phyloP scores from a whole-genome alignment of 1,284 basidiomycete species.

The Pyrrhoderma lamaoense region DNA sequence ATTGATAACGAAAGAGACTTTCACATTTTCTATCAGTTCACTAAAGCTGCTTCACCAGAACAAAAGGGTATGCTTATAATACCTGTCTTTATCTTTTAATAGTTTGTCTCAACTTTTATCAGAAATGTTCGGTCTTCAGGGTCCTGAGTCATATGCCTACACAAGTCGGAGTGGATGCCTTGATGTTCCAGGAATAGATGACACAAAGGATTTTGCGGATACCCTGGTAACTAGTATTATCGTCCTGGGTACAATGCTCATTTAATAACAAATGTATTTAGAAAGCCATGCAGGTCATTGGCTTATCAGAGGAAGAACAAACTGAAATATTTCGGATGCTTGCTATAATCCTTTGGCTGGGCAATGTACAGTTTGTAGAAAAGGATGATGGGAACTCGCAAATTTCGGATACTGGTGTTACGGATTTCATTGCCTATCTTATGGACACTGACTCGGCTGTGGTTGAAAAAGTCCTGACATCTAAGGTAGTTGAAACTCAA shows the following conservation, averaged over 20 bases:
- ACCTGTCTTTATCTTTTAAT: neutral
- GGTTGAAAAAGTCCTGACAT: constrained; percentile 84
- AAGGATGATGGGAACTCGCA: constrained; percentile 84
- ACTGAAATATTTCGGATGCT: constrained; percentile 92
- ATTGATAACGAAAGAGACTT: constrained; percentile 97
- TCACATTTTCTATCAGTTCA: constrained; percentile 99
- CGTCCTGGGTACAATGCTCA: constrained; percentile 1
- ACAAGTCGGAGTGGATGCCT: constrained; percentile 90
- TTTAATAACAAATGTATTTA: constrained; percentile 29
- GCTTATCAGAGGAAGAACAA: constrained; percentile 80
- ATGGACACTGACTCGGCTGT: constrained; percentile 79
- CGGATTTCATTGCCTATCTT: constrained; percentile 92
- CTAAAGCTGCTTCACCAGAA: constrained; percentile 85
- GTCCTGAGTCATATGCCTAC: constrained; percentile 93
- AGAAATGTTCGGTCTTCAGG: constrained; percentile 97
- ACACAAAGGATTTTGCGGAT: constrained; percentile 80
- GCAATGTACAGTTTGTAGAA: constrained; percentile 89
- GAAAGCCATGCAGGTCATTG: constrained; percentile 93
- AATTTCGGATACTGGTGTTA: constrained; percentile 81
- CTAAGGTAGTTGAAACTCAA: constrained; percentile 87
- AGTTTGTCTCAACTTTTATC: constrained; percentile 9
- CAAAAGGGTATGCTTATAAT: constrained; percentile 61
- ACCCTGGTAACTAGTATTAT: constrained; percentile 60
- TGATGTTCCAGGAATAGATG: constrained; percentile 88
- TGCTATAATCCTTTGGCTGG: constrained; percentile 91